Base-by-base conservation (phyloP, 768 basidiomycete species). In the Pisolithus orientalis region DNA sequence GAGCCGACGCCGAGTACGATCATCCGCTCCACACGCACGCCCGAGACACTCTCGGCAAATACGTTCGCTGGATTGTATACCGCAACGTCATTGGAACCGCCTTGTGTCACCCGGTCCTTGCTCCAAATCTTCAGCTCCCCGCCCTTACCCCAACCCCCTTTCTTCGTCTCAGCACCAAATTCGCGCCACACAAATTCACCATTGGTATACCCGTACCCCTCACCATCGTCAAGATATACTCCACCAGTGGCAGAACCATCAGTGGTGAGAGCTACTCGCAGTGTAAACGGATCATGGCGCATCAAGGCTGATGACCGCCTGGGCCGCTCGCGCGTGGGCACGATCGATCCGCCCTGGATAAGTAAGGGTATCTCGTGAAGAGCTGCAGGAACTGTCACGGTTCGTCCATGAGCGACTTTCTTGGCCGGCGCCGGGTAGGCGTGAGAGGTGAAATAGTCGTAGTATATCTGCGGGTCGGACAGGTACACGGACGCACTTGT, bases 151-250 rank as follows among this genome's bases (percentile, higher is more conserved):
- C 27, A 45, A 4, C 24, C 21, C 44, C 64, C 67, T 63, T 69
- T 72, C 62, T 70, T 73, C 10, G 38, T 54, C 39, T 53, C 77
- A 25, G 90, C 84, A 25, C 62, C 62, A 62, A 94, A 90, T 54
- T 76, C 73, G 51, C 91, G 83, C 90, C 90, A 94, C 53, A 96
- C 75, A 64, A 90, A 81, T 53, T 92, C 76, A 29, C 96, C 96
- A 6, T 78, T 64, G 53, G 79, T 71, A 68, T 94, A 84, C 5
- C 76, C 72, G 68, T 83, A 98, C 0, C 86, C 80, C 48, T 86
- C 87, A 13, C 96, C 96, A 59, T 98, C 96, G 65, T 99, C 96
- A 51, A 95, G 80, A 70, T 98, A 99, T 37, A 99, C 76, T 62
- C 94, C 90, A 37, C 96, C 96, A 2, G 63, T 65, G 0, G 94